Evolutionary conservation across 306 rosid species (phyloP), one percentile per base, ranked within the genome.

Genomic region (Betula pendula): DNA sequence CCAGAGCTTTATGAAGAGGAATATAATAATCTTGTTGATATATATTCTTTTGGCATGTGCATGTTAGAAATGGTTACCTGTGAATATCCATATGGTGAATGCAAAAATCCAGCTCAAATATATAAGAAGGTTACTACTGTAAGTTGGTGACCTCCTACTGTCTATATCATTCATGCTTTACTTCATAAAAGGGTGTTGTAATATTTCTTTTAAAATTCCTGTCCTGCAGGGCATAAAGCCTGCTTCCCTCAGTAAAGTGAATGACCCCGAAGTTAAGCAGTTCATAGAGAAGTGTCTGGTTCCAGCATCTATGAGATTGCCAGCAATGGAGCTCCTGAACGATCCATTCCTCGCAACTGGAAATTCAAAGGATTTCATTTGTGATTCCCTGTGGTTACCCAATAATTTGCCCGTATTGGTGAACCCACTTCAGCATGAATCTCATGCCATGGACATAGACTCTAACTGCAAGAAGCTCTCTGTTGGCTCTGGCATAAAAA

Each of bases 1-100:
- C 98, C 98, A 0, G 98, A 95, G 88, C 97, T 95, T 72, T 95
- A 95, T 38, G 98, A 95, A 0, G 98, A 92, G 78, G 95, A 95
- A 68, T 95, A 95, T 47, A 85, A 90, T 79, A 97, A 90, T 83
- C 94, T 92, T 66, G 96, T 89, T 14, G 98, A 95, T 82, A 79
- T 92, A 62, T 95, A 92, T 88, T 92, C 98, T 83, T 95, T 95
- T 77, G 98, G 98, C 75, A 83, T 95, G 98, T 92, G 98, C 79
- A 84, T 95, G 78, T 77, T 95, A 74, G 98, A 95, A 88, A 74
- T 95, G 89, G 81, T 92, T 71, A 95, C 97, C 44, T 89, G 89
- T 75, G 98, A 95, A 75, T 95, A 90, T 85, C 98, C 98, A 4
- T 95, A 92, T 47, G 83, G 84, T 52, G 98, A 95, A 80, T 95